Base-by-base conservation (phyloP, 1,284 basidiomycete genomes). In the Cutaneotrichosporon cavernicola region DNA sequence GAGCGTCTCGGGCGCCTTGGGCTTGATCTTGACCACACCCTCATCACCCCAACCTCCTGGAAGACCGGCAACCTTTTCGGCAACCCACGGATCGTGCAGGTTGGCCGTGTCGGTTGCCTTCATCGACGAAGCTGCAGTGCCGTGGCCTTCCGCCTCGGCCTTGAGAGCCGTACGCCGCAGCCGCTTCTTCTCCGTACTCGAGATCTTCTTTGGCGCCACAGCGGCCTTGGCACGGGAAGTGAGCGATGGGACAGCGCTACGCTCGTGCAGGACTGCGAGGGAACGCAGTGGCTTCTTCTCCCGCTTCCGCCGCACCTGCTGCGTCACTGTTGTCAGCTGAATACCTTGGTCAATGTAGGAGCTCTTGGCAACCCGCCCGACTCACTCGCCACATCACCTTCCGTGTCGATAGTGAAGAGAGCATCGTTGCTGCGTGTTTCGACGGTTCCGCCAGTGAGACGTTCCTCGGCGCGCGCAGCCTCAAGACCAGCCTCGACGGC, bases 241-340 rank as follows among this genome's bases (percentile, higher is more conserved):
- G 51, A 95, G 86, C 0, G 93, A 90, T 14, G 93, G 92, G 3
- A 93, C 85, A 22, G 91, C 90, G 4, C 91, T 93, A 34, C 91
- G 89, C 77, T 92, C 86, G 0, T 86, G 80, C 18, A 98, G 86
- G 51, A 97, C 90, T 82, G 91, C 90, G 6, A 89, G 83, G 0
- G 90, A 91, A 43, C 87, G 90, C 26, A 96, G 82, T 10, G 83
- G 83, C 69, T 84, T 84, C 71, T 80, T 78, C 70, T 34, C 51
- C 31, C 78, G 75, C 55, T 51, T 51, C 55, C 32, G 65, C 31
- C 49, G 9, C 49, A 51, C 11, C 16, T 61, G 66, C 58, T 53
- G 22, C 22, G 26, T 9, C 30, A 51, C 38, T 55, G 14, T 30
- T 6, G 31, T 58, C 47, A 51, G 61, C 56, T 14, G 7, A 8